Conservation (phyloP, 2,329 filamentous ascomycete species). For the Xylaria polymorpha region DNA sequence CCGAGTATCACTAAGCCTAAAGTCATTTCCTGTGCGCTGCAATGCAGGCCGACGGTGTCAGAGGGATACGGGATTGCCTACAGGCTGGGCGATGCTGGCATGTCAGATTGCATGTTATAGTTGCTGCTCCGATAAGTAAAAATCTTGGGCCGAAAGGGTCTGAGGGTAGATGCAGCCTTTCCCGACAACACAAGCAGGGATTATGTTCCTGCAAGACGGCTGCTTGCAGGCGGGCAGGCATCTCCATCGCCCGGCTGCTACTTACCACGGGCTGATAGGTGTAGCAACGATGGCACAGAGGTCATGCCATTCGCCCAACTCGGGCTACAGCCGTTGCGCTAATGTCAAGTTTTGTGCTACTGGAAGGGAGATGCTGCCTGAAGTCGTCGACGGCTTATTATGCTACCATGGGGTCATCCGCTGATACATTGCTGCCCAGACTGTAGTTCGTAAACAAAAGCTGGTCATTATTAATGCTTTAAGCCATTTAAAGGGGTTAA, state of each 20-base stretch:
- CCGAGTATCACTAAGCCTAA: conserved; percentile 22
- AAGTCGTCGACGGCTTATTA: conserved; percentile 31
- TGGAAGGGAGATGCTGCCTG: conserved; percentile 34
- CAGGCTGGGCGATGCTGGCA: conserved; percentile 23
- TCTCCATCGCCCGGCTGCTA: conserved; percentile 34
- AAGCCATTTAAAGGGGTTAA: conserved; percentile 21
- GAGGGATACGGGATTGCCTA: conserved; percentile 17
- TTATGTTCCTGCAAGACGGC: conserved; percentile 34
- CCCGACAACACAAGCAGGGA: conserved; percentile 38
- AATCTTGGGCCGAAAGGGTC: conserved; percentile 26
- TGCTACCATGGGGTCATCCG: conserved; percentile 27
- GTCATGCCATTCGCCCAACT: conserved; percentile 34
- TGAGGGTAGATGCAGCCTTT: conserved; percentile 37
- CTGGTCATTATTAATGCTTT: conserved; percentile 11
- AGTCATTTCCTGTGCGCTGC: conserved; percentile 10
- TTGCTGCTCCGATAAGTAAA: conserved; percentile 24
- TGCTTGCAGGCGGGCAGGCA: conserved; percentile 31
- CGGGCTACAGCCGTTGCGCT: conserved; percentile 32
- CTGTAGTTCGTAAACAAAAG: conserved; percentile 17
- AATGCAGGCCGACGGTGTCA: conserved; percentile 27
- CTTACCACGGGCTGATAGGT: conserved; percentile 31
- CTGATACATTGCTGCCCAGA: conserved; percentile 30
- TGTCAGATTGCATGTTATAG: conserved; percentile 26
- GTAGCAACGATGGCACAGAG: conserved; percentile 27
- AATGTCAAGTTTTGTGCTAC: conserved; percentile 35